phyloP scores from a whole-genome alignment of 495 filamentous ascomycete genomes.

The Astrocystis sublimbata region DNA sequence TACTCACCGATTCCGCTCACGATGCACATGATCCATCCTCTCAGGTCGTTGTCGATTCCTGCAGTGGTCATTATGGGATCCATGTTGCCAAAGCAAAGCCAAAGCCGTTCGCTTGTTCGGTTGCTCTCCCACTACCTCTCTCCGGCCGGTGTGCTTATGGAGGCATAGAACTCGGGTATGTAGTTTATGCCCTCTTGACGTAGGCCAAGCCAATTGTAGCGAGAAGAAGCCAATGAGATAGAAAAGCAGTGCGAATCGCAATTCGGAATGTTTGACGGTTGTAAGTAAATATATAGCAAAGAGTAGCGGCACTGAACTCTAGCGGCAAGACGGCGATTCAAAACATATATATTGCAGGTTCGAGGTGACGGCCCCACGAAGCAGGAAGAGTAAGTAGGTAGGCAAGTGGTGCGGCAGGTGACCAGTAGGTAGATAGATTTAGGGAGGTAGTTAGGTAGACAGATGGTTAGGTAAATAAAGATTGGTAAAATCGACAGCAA shows the following conservation, averaged over 20 bases:
- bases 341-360: not conserved
- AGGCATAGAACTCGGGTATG: conserved; percentile 18
- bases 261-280: not conserved
- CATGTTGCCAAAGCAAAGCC: conserved; percentile 17
- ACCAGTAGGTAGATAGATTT: not conserved
- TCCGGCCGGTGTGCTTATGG: conserved; percentile 3
- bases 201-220: not conserved
- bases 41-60: conserved; percentile 73
- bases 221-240: not conserved
- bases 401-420: too few species aligned
- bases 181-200: not conserved
- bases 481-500: not conserved
- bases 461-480: too few species aligned
- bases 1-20: conserved; percentile 74
- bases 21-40: conserved; percentile 90
- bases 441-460: not conserved
- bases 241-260: not conserved
- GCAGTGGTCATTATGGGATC: conserved; percentile 33
- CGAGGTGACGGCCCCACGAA: not conserved
- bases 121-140: conserved; percentile 2
- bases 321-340: not conserved
- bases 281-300: not conserved
- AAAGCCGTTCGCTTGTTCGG: conserved; percentile 12
- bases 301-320: not conserved
- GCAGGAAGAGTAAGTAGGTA: not conserved